Percentiles rank a stretch among this genome's conserved stretches.
Evolutionary conservation across 2,329 filamentous ascomycete genomes (phyloP).

Genomic region (Colletotrichum incanum): DNA sequence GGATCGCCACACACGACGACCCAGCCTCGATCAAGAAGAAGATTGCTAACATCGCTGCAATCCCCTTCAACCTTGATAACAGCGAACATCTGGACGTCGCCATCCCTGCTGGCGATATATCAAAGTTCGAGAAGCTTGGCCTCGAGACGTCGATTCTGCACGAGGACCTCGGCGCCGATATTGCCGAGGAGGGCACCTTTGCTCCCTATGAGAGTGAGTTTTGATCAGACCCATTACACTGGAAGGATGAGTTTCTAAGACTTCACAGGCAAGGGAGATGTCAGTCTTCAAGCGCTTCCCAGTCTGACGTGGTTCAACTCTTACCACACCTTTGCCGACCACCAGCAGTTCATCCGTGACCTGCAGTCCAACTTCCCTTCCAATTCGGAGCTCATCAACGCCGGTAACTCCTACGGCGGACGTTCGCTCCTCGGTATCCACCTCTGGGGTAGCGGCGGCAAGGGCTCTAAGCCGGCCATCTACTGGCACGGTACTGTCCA

Average conservation of each 20-base stretch:
- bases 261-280: conserved; percentile 14
- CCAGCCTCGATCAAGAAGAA: conserved; percentile 53
- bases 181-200: conserved; percentile 45
- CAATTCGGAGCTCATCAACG: conserved; percentile 65
- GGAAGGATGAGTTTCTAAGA: background rate
- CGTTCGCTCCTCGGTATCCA: conserved; percentile 74
- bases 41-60: conserved; percentile 47
- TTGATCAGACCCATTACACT: background rate
- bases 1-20: conserved; percentile 61
- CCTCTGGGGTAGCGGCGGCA: conserved; percentile 64
- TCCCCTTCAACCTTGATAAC: conserved; percentile 41
- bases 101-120: conserved; percentile 46
- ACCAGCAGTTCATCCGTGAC: conserved; percentile 63
- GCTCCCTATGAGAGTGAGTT: conserved; percentile 36
- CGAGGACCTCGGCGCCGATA: conserved; percentile 46
- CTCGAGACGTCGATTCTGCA: conserved; percentile 45
- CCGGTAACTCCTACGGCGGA: conserved; percentile 64
- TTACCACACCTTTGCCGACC: conserved; percentile 68
- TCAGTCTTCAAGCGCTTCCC: conserved; percentile 39
- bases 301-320: conserved; percentile 65
- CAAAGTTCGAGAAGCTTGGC: conserved; percentile 47
- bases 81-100: conserved; percentile 46
- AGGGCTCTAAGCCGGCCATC: conserved; percentile 65
- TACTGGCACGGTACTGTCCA: conserved; percentile 73
- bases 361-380: conserved; percentile 59